Evolutionary conservation across 2,329 filamentous ascomycete species (phyloP).

Genomic region (Akanthomyces muscarius): DNA sequence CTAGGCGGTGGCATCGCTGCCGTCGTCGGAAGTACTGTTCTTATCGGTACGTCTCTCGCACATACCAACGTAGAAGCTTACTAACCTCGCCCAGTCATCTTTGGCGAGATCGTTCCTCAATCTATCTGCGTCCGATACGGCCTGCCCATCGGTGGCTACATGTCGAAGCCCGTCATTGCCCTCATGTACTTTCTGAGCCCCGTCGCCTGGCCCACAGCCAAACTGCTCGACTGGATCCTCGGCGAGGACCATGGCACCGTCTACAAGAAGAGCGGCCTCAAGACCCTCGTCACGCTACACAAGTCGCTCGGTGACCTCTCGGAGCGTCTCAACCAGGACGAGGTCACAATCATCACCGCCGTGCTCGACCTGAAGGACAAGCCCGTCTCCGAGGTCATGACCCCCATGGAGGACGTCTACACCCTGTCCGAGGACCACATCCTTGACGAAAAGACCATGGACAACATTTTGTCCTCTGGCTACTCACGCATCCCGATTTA

Average conservation of each 20-base stretch:
- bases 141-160: slow-evolving; percentile 88
- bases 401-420: slow-evolving; percentile 95
- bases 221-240: slow-evolving; percentile 87
- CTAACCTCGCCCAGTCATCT: slow-evolving; percentile 66
- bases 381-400: slow-evolving; percentile 93
- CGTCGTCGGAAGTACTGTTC: slow-evolving; percentile 83
- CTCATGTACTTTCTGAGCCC: slow-evolving; percentile 93
- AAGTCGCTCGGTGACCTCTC: slow-evolving; percentile 82
- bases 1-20: slow-evolving; percentile 93
- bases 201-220: slow-evolving; percentile 90
- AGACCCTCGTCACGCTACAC: slow-evolving; percentile 92
- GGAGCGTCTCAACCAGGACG: slow-evolving; percentile 91
- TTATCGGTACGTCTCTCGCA: slow-evolving; percentile 67
- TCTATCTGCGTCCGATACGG: slow-evolving; percentile 96
- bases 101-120: slow-evolving; percentile 93
- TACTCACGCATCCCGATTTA: slow-evolving; percentile 97
- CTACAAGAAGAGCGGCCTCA: slow-evolving; percentile 97
- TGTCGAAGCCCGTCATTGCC: slow-evolving; percentile 78
- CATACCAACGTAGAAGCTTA: neutral
- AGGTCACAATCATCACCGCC: slow-evolving; percentile 97
- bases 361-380: slow-evolving; percentile 96
- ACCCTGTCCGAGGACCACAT: slow-evolving; percentile 94
- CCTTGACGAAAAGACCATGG: slow-evolving; percentile 90
- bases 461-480: slow-evolving; percentile 84
- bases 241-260: slow-evolving; percentile 93